phyloP scores from a whole-genome alignment of 352 stramenopile species.

The Plasmopara muralis region DNA sequence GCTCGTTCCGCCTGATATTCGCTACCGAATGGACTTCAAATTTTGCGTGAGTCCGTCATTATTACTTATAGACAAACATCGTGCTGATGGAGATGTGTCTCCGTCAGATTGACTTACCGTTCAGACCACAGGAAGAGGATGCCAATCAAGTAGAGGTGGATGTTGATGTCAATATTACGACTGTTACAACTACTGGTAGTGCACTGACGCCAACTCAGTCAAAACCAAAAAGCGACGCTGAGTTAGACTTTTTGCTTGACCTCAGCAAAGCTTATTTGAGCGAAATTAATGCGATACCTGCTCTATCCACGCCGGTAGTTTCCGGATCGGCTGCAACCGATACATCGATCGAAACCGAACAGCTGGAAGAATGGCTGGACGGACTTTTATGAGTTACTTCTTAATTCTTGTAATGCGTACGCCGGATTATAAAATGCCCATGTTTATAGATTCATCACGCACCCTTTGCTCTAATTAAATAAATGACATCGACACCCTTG shows the following conservation, averaged over 20 bases:
- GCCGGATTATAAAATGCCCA: background rate
- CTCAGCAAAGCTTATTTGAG: conserved; percentile 24
- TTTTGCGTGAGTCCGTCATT: conserved; percentile 50
- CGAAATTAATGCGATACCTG: conserved; percentile 2
- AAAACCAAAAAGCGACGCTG: conserved; percentile 14
- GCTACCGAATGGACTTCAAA: conserved; percentile 67
- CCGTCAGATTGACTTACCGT: conserved; percentile 36
- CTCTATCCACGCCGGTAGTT: background rate
- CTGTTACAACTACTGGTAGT: background rate
- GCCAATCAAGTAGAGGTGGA: conserved; percentile 5
- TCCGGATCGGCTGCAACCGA: conserved; percentile 5
- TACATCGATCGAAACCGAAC: conserved; percentile 18
- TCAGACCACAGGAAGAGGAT: conserved; percentile 23
- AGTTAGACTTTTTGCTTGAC: conserved; percentile 40
- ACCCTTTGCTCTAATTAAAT: conserved; percentile 37
- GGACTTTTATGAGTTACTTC: too few species aligned
- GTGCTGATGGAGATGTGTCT: conserved; percentile 3
- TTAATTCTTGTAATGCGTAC: conserved; percentile 2
- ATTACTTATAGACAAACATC: background rate
- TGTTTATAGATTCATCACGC: background rate
- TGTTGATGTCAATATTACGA: conserved; percentile 2
- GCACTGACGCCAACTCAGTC: background rate
- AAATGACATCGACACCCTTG: conserved; percentile 81
- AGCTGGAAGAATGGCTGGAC: conserved; percentile 70
- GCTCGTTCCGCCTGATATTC: conserved; percentile 34